These are phyloP conservation scores for Fusarium begoniae DNA, from an alignment of 2,329 filamentous ascomycete genomes.

Conservation along the genomic window DNA sequence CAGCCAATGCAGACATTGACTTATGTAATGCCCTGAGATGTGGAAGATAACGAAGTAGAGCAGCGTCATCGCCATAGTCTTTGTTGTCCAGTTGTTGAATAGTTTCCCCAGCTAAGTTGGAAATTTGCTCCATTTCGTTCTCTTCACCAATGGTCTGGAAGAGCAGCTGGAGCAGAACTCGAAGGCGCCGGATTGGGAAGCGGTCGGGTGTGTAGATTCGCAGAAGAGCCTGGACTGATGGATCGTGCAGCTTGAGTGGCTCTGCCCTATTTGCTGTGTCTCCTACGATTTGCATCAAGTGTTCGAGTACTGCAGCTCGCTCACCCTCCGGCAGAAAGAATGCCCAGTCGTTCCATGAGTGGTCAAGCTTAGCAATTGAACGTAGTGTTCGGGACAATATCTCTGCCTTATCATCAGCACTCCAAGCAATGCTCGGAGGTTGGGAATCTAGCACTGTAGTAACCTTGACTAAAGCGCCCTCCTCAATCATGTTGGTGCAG, in stretches of 20 bases:
- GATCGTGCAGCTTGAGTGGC: constrained; percentile 54
- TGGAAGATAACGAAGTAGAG: constrained; percentile 55
- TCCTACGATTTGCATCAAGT: constrained; percentile 63
- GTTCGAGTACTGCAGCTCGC: constrained; percentile 67
- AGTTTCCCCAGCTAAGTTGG: constrained; percentile 51
- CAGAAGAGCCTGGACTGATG: constrained; percentile 58
- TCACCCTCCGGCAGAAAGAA: constrained; percentile 61
- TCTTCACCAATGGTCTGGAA: constrained; percentile 58
- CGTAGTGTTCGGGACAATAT: constrained; percentile 67
- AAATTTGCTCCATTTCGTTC: constrained; percentile 51
- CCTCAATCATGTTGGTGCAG: constrained; percentile 68
- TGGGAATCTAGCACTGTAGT: constrained; percentile 57
- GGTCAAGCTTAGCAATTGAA: constrained; percentile 67
- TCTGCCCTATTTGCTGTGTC: constrained; percentile 47
- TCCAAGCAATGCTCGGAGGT: constrained; percentile 64
- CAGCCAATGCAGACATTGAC: constrained; percentile 56
- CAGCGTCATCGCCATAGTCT: constrained; percentile 55
- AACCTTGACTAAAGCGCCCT: constrained; percentile 65
- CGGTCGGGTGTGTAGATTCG: constrained; percentile 59
- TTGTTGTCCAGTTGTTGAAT: constrained; percentile 49
- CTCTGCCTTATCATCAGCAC: constrained; percentile 57
- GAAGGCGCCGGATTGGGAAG: constrained; percentile 62
- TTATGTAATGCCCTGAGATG: constrained; percentile 58
- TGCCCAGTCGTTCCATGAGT: constrained; percentile 65
- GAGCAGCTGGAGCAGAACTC: constrained; percentile 60